A percentile compares a stretch with the other conserved stretches of the same genome.
Conservation (phyloP, 352 stramenopile species). For the Phytophthora pistaciae region DNA sequence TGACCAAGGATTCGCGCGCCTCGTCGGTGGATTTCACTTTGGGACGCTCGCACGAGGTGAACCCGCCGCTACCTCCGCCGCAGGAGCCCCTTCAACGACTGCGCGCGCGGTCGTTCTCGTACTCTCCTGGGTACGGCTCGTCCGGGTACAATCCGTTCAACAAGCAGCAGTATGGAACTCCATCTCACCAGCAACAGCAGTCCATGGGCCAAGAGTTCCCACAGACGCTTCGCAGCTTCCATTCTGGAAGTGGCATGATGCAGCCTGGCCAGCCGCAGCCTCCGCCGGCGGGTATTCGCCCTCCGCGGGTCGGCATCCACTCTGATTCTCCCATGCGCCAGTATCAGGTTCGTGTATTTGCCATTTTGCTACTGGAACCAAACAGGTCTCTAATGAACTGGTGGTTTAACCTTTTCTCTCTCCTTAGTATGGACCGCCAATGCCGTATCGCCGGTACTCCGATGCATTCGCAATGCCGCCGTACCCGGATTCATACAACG, state of each 20-base stretch:
- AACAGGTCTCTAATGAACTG: slow-evolving; percentile 7
- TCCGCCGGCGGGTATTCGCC: slow-evolving; percentile 53
- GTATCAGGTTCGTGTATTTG: slow-evolving; percentile 57
- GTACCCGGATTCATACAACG: slow-evolving; percentile 69
- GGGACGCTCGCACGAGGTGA: slow-evolving; percentile 54
- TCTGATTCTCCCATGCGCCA: slow-evolving; percentile 76
- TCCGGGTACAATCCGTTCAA: slow-evolving; percentile 60
- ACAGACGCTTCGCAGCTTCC: slow-evolving; percentile 64
- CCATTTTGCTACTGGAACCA: background rate
- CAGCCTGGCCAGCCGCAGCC: slow-evolving; percentile 47
- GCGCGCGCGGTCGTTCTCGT: slow-evolving; percentile 83
- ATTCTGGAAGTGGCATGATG: slow-evolving; percentile 49
- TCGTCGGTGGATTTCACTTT: slow-evolving; percentile 85
- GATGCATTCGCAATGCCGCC: slow-evolving; percentile 70
- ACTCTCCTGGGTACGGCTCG: slow-evolving; percentile 65
- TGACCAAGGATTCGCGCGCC: slow-evolving; percentile 75
- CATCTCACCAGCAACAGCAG: slow-evolving; percentile 48
- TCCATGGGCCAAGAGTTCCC: slow-evolving; percentile 61
- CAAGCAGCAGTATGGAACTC: slow-evolving; percentile 57
- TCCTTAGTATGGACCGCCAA: slow-evolving; percentile 53
- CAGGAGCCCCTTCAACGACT: slow-evolving; percentile 73
- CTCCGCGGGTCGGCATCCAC: slow-evolving; percentile 75
- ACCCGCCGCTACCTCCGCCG: slow-evolving; percentile 70
- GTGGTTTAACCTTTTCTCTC: background rate
- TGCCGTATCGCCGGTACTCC: slow-evolving; percentile 79